Base-by-base conservation (phyloP, 345 rosid species). In the Raphanus sativus region DNA sequence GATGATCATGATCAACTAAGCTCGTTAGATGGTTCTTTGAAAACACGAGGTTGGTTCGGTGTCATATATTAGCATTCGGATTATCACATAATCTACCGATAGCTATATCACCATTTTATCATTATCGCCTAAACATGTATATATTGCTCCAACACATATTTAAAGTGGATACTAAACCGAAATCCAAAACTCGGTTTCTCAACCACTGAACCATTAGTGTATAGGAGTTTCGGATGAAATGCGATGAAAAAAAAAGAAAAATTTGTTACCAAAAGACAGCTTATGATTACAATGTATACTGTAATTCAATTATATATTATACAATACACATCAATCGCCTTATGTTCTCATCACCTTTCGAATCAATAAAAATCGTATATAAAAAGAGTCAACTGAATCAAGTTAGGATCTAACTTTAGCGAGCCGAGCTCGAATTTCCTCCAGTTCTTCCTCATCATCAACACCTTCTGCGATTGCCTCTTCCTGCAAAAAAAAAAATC, bases 391-490 rank as follows among this genome's bases (percentile, higher is more conserved):
- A 77, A 6, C 12, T 17, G 50, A 55, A 56, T 32, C 21, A 78
- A 50, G 25, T 84, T 85, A 94, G 30, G 98, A 91, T 86, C 97
- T 83, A 58, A 94, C 98, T 84, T 82, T 90, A 6, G 94, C 96
- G 12, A 94, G 97, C 21, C 97, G 86, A 12, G 97, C 97, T 78
- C 98, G 84, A 75, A 94, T 85, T 75, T 84, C 95, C 81, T 94
- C 98, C 15, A 91, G 83, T 81, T 94, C 98, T 79, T 90, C 92
- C 83, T 91, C 97, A 77, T 94, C 97, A 69, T 90, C 97, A 26
- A 71, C 87, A 13, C 95, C 94, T 82, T 89, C 98, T 66, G 81
- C 91, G 62, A 91, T 80, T 42, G 95, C 89, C 64, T 90, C 98
- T 67, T 94, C 96, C 98, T 91, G 65, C 24, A 71, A 71, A 8